phyloP scores from a whole-genome alignment of 345 rosid species.

The Heritiera fomes region DNA sequence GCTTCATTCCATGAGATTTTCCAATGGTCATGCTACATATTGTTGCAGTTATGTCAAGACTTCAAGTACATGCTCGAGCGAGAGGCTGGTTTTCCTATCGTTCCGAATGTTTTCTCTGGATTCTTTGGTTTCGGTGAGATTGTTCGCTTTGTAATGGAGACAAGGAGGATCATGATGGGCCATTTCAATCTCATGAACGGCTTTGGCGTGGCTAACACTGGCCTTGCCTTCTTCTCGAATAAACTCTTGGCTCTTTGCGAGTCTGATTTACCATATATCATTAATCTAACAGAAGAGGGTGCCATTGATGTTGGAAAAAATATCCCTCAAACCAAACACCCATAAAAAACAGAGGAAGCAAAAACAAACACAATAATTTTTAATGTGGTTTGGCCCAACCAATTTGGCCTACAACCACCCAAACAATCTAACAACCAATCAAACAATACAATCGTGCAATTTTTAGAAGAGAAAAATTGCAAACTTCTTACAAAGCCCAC shows the following conservation, averaged over 20 bases:
- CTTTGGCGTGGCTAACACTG: constrained; percentile 29
- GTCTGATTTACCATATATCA: constrained; percentile 29
- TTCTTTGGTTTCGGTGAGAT: constrained; percentile 8
- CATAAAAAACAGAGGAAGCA: too few species aligned
- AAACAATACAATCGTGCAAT: too few species aligned
- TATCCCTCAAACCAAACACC: too few species aligned
- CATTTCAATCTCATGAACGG: constrained; percentile 15
- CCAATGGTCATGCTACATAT: constrained; percentile 19
- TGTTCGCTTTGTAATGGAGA: not conserved
- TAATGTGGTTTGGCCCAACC: too few species aligned
- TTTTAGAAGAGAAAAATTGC: too few species aligned
- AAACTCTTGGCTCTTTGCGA: constrained; percentile 30
- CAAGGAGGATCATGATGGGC: constrained; percentile 15
- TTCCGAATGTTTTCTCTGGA: constrained; percentile 25
- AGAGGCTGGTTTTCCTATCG: constrained; percentile 18
- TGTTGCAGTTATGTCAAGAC: constrained; percentile 28
- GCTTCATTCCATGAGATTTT: constrained; percentile 25
- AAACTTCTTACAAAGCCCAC: too few species aligned
- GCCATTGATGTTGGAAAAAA: too few species aligned
- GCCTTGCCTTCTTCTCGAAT: constrained; percentile 19
- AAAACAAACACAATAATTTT: too few species aligned
- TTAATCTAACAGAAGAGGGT: constrained; percentile 17
- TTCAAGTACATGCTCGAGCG: constrained; percentile 26
- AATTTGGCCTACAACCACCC: too few species aligned
- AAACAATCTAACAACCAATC: too few species aligned